Conservation (phyloP, 2,329 filamentous ascomycete species). For the Rutstroemia sp. region DNA sequence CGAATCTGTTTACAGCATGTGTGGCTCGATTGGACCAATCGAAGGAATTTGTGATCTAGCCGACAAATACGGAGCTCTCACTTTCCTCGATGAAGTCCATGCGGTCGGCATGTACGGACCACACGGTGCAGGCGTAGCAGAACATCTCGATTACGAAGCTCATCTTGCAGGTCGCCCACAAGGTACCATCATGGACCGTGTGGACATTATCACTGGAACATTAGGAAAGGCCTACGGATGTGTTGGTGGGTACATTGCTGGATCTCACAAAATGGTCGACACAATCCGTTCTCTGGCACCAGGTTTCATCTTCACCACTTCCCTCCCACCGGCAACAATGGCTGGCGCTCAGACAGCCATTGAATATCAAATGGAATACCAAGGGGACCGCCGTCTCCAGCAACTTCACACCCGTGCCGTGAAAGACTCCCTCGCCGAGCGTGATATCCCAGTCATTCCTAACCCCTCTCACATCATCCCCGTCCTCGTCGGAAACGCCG, state of each 20-base stretch:
- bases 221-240: conserved; percentile 97
- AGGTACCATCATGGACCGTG: conserved; percentile 87
- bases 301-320: conserved; percentile 98
- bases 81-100: conserved; percentile 97
- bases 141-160: conserved; percentile 90
- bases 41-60: conserved; percentile 92
- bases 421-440: conserved; percentile 70
- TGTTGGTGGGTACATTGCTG: conserved; percentile 96
- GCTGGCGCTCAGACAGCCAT: conserved; percentile 87
- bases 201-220: conserved; percentile 97
- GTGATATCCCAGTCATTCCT: conserved; percentile 91
- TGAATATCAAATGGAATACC: conserved; percentile 82
- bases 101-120: conserved; percentile 99
- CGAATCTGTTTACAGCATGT: conserved; percentile 99
- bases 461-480: conserved; percentile 97
- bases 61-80: conserved; percentile 95
- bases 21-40: conserved; percentile 92
- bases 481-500: conserved; percentile 87
- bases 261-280: conserved; percentile 78
- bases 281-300: conserved; percentile 89
- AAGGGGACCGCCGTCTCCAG: conserved; percentile 83
- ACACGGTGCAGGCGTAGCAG: conserved; percentile 88
- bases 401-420: conserved; percentile 94
- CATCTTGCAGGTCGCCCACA: conserved; percentile 66
- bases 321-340: conserved; percentile 93